Evolutionary conservation across 2,329 filamentous ascomycete genomes (phyloP).

Genomic region (Podosphaera xanthii): DNA sequence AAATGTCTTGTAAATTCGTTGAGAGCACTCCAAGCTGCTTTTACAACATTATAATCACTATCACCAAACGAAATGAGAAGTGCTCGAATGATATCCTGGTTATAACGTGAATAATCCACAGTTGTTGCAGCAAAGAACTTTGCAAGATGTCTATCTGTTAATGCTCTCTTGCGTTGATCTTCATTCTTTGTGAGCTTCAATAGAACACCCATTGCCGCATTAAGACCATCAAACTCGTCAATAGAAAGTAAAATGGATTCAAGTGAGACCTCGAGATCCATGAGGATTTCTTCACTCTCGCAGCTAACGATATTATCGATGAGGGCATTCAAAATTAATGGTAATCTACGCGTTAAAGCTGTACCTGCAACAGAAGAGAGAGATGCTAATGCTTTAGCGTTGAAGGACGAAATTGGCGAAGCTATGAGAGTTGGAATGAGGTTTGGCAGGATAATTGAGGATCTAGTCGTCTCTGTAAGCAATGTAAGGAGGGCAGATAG

Average conservation of each 20-base stretch:
- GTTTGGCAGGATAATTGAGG: slow-evolving; percentile 90
- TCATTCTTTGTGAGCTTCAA: slow-evolving; percentile 75
- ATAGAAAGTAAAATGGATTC: slow-evolving; percentile 80
- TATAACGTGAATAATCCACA: slow-evolving; percentile 85
- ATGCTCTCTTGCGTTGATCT: slow-evolving; percentile 63
- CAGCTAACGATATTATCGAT: slow-evolving; percentile 76
- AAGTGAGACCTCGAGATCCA: slow-evolving; percentile 59
- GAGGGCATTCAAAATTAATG: slow-evolving; percentile 75
- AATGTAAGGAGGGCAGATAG: slow-evolving; percentile 80
- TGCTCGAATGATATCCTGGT: slow-evolving; percentile 80
- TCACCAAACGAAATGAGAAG: slow-evolving; percentile 87
- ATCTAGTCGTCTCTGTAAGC: slow-evolving; percentile 77
- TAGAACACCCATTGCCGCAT: slow-evolving; percentile 87
- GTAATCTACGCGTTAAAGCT: slow-evolving; percentile 75
- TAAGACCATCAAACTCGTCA: slow-evolving; percentile 87
- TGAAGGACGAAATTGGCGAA: slow-evolving; percentile 80
- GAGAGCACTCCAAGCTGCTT: slow-evolving; percentile 71
- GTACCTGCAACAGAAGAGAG: slow-evolving; percentile 75
- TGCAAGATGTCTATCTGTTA: slow-evolving; percentile 56
- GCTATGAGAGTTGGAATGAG: slow-evolving; percentile 82
- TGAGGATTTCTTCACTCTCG: slow-evolving; percentile 48
- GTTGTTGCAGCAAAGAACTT: slow-evolving; percentile 65
- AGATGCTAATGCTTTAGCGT: slow-evolving; percentile 81
- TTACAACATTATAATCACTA: slow-evolving; percentile 59
- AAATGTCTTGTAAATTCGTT: slow-evolving; percentile 72